phyloP scores from a whole-genome alignment of 2,329 filamentous ascomycete species.

The Didymosphaeria variabile region DNA sequence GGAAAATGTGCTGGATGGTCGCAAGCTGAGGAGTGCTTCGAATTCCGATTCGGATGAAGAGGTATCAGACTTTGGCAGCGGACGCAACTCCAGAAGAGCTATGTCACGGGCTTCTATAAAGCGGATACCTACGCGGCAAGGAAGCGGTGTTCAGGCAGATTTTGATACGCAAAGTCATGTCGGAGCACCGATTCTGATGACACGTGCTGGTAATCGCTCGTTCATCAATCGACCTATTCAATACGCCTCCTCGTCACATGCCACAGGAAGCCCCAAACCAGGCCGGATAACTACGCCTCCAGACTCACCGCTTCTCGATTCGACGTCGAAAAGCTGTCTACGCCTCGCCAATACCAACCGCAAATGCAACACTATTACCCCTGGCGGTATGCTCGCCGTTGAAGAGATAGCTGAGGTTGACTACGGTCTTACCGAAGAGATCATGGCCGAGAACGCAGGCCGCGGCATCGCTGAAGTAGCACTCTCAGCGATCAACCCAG shows the following conservation, averaged over 20 bases:
- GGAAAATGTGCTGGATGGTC: conserved; percentile 84
- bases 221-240: conserved; percentile 38
- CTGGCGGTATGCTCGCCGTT: conserved; percentile 88
- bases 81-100: conserved; percentile 48
- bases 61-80: conserved; percentile 49
- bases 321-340: conserved; percentile 50
- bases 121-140: conserved; percentile 48
- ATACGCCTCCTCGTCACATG: conserved; percentile 49
- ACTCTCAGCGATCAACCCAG: conserved; percentile 69
- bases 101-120: conserved; percentile 53
- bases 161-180: conserved; percentile 37
- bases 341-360: conserved; percentile 63
- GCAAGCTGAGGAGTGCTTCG: conserved; percentile 43
- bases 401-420: conserved; percentile 91
- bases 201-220: conserved; percentile 40
- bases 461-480: conserved; percentile 88
- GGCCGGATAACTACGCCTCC: conserved; percentile 46
- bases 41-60: conserved; percentile 47
- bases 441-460: conserved; percentile 91
- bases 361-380: conserved; percentile 66
- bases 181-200: conserved; percentile 39
- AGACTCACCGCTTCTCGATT: conserved; percentile 46
- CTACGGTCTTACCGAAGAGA: conserved; percentile 84
- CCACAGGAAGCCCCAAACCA: conserved; percentile 46
- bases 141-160: conserved; percentile 53